phyloP scores from a whole-genome alignment of 1,284 basidiomycete genomes.

The Trichosporon ovoides region DNA sequence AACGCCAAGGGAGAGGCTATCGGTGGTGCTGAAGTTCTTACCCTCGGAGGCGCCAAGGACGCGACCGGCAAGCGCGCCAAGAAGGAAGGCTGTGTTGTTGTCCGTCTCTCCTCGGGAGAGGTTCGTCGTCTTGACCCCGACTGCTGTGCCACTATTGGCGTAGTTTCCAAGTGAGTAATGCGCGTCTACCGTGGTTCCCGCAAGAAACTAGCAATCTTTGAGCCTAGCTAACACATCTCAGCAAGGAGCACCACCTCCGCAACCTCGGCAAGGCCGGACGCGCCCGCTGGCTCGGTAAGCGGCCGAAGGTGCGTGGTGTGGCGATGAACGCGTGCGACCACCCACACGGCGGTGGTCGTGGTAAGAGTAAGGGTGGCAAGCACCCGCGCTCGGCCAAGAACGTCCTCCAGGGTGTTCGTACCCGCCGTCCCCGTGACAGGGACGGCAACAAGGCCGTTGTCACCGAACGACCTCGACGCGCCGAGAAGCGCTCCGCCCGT shows the following conservation, averaged over 20 bases:
- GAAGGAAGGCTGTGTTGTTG: conserved; percentile 53
- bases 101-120: conserved; percentile 87
- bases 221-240: conserved; percentile 12
- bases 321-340: conserved; percentile 99
- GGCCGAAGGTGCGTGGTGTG: conserved; percentile 88
- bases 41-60: conserved; percentile 32
- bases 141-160: conserved; percentile 84
- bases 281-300: conserved; percentile 76
- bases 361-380: conserved; percentile 94
- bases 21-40: conserved; percentile 39
- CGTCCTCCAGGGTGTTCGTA: conserved; percentile 86
- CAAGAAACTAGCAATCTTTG: not conserved
- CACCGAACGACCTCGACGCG: conserved; percentile 72
- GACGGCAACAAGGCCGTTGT: conserved; percentile 94
- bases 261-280: conserved; percentile 89
- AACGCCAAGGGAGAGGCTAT: conserved; percentile 50
- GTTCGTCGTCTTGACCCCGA: conserved; percentile 76
- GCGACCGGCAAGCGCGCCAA: conserved; percentile 23
- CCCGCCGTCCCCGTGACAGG: conserved; percentile 83
- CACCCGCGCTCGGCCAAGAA: conserved; percentile 87
- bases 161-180: conserved; percentile 68
- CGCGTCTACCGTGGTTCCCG: not conserved
- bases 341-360: conserved; percentile 93
- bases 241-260: conserved; percentile 75
- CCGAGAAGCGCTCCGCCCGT: conserved; percentile 12